A percentile compares a stretch with the other conserved stretches of the same genome.
phyloP scores from a whole-genome alignment of 2,329 filamentous ascomycete genomes.

The Fusarium sp. region DNA sequence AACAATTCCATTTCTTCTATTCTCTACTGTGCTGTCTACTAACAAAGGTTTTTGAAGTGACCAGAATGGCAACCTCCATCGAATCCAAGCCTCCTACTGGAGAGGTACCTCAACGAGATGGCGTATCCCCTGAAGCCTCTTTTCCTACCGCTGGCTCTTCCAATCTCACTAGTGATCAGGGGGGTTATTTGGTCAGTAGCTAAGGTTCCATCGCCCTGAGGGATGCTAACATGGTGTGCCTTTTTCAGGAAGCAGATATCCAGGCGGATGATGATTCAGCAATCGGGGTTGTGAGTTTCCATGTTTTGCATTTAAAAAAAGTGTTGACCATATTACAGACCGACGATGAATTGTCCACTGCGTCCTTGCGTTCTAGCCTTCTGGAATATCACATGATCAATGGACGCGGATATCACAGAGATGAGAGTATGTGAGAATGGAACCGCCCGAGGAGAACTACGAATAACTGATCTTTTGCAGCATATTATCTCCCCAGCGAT shows the following conservation, averaged over 20 bases:
- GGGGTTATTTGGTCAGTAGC: too few relatives aligned
- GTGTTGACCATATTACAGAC: background rate
- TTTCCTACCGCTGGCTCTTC: rapidly evolving
- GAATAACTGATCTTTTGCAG: background rate
- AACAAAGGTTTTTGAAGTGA: too few relatives aligned
- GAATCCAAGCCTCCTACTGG: rapidly evolving
- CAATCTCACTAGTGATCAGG: rapidly evolving
- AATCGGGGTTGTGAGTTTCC: constrained; percentile 9
- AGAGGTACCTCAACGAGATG: rapidly evolving
- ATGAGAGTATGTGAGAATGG: background rate
- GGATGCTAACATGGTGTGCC: too few relatives aligned
- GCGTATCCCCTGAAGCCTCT: rapidly evolving
- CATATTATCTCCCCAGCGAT: constrained; percentile 35
- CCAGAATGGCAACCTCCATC: background rate
- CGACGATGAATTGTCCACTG: constrained; percentile 33
- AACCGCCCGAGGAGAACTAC: rapidly evolving
- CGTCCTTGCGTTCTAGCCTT: constrained; percentile 31
- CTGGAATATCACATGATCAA: constrained; percentile 30
- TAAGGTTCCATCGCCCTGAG: too few relatives aligned
- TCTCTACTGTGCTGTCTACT: background rate
- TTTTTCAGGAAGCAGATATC: background rate
- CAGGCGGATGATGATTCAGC: background rate
- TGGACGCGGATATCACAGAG: constrained; percentile 28
- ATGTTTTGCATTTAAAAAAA: rapidly evolving
- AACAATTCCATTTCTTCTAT: background rate